A percentile compares a stretch with the other conserved stretches of the same genome.
Conservation (phyloP, 1,284 basidiomycete genomes). For the Pseudozyma tsukubaensis region DNA sequence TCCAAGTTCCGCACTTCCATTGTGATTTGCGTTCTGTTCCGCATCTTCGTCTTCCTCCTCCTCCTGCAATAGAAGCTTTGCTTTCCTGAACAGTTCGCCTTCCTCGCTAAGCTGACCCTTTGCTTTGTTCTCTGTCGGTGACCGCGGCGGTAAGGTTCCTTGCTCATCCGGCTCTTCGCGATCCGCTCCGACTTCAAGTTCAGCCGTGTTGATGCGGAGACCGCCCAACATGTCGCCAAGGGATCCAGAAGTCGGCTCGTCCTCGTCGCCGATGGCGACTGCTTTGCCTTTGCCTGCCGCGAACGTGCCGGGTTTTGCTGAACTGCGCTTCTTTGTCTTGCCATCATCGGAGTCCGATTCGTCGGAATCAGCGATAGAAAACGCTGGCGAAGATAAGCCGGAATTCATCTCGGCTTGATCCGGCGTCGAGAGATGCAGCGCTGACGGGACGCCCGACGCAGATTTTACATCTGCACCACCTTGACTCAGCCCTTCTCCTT, state of each 20-base stretch:
- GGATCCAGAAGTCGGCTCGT: not conserved
- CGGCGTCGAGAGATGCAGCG: conserved; percentile 24
- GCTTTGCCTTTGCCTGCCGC: not conserved
- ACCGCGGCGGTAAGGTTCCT: conserved; percentile 6
- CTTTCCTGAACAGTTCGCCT: conserved; percentile 59
- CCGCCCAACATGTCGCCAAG: conserved; percentile 14
- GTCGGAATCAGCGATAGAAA: conserved; percentile 60
- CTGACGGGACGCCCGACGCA: conserved; percentile 3
- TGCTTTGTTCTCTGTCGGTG: conserved; percentile 41
- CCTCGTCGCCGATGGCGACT: no score
- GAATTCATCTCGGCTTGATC: conserved; percentile 30
- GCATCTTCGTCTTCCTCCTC: conserved; percentile 19
- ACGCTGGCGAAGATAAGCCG: conserved; percentile 48
- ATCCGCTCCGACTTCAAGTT: conserved; percentile 14
- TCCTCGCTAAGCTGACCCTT: conserved; percentile 62
- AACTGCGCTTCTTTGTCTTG: not conserved
- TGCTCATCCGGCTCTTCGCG: conserved; percentile 18
- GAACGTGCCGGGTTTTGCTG: not conserved
- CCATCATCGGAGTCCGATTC: conserved; percentile 42
- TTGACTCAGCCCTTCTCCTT: not conserved
- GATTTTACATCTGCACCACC: no score
- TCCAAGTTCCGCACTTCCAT: not conserved
- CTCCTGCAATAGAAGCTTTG: conserved; percentile 31
- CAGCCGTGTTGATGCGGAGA: conserved; percentile 22
- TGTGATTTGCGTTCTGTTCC: not conserved